Evolutionary conservation across 2,329 filamentous ascomycete genomes (phyloP).

Genomic region (Arthrinium puccinioides): DNA sequence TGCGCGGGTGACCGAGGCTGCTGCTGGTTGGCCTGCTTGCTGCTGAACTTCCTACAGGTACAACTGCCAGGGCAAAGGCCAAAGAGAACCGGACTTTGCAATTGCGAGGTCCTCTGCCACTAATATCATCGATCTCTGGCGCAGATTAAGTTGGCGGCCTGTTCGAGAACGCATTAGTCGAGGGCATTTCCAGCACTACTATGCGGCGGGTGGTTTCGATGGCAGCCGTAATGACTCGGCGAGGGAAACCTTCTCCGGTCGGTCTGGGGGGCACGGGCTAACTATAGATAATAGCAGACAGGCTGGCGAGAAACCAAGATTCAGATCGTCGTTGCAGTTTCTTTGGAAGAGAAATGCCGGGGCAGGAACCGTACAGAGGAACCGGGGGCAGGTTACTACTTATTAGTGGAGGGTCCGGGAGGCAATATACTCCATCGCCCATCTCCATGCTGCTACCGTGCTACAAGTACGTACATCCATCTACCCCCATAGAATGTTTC

Average conservation of each 20-base stretch:
- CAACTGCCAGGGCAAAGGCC: conserved; percentile 2
- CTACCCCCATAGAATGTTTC: too few species aligned
- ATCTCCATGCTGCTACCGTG: conserved; percentile 5
- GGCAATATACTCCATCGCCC: conserved; percentile 8
- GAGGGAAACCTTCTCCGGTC: too few species aligned
- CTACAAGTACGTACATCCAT: too few species aligned
- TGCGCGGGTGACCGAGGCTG: too few species aligned
- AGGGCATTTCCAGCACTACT: conserved; percentile 5
- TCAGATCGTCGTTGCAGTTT: too few species aligned
- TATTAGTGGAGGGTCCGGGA: conserved; percentile 5
- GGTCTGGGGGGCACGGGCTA: too few species aligned
- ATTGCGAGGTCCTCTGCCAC: conserved; percentile 1
- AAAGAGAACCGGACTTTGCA: neutral
- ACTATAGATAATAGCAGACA: too few species aligned
- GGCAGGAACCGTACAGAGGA: too few species aligned
- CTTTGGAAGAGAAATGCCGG: too few species aligned
- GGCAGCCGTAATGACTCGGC: neutral
- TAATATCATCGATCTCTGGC: conserved; percentile 1
- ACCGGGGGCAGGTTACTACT: conserved; percentile 3
- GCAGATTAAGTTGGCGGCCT: conserved; percentile 2
- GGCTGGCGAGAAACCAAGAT: too few species aligned
- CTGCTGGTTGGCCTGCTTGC: conserved; percentile 10
- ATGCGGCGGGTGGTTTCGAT: neutral
- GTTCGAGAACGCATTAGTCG: conserved; percentile 6
- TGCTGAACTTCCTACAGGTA: conserved; percentile 17